A percentile compares a stretch with the other conserved stretches of the same genome.
phyloP scores from a whole-genome alignment of 2,329 filamentous ascomycete genomes.

The Orbilia quercus region DNA sequence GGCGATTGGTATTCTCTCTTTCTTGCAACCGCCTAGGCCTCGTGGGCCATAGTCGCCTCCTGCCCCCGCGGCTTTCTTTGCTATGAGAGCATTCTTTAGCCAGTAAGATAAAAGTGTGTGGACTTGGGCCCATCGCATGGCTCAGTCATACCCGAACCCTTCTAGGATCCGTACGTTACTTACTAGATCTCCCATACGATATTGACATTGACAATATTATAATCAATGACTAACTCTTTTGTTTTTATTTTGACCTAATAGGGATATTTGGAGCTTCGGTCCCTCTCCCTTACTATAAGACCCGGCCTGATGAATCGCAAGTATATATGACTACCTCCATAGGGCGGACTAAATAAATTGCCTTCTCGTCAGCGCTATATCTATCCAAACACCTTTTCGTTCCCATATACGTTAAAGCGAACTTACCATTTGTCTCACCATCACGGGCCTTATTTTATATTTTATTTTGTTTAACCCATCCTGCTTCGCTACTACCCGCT shows the following conservation, averaged over 20 bases:
- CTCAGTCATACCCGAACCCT: constrained; percentile 50
- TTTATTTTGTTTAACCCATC: no score
- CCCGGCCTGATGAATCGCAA: constrained; percentile 11
- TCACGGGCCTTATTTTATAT: no score
- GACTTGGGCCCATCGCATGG: constrained; percentile 24
- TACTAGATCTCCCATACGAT: constrained; percentile 42
- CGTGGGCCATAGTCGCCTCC: constrained; percentile 29
- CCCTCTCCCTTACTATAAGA: constrained; percentile 27
- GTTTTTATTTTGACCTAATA: constrained; percentile 38
- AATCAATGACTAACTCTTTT: constrained; percentile 50
- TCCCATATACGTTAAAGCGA: constrained; percentile 45
- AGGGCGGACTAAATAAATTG: constrained; percentile 51
- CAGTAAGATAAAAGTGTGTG: constrained; percentile 49
- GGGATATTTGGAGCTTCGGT: constrained; percentile 23
- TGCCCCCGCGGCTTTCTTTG: constrained; percentile 18
- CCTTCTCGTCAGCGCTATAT: constrained; percentile 46
- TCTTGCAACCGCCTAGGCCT: constrained; percentile 37
- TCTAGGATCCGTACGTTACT: constrained; percentile 53
- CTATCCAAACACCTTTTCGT: constrained; percentile 41
- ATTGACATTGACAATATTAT: constrained; percentile 32
- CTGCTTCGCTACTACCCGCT: constrained; percentile 52
- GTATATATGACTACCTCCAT: constrained; percentile 41
- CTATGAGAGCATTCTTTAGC: constrained; percentile 38
- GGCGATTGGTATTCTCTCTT: constrained; percentile 40
- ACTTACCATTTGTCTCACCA: constrained; percentile 55